Conservation (phyloP, 2,329 filamentous ascomycete genomes). For the Phoma sp. region DNA sequence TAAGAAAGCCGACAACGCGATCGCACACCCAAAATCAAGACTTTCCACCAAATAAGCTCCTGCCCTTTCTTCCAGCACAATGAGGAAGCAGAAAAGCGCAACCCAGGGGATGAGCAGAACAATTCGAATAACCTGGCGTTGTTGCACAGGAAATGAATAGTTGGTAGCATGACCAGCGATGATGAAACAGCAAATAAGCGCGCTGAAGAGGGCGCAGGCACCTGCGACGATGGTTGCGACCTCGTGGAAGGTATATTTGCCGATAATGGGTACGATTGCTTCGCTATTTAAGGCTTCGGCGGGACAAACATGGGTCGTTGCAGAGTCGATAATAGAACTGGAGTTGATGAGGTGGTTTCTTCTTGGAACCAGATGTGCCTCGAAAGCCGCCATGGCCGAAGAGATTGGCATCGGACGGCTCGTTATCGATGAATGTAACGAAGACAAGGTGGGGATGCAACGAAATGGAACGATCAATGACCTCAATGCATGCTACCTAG, state of each 20-base stretch:
- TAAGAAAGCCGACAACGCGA: constrained; percentile 40
- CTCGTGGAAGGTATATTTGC: constrained; percentile 33
- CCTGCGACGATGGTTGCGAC: constrained; percentile 34
- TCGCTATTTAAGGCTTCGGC: constrained; percentile 22
- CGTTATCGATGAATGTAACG: neutral
- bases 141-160: constrained; percentile 39
- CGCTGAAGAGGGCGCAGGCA: constrained; percentile 27
- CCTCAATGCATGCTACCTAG: neutral
- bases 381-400: neutral
- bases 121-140: constrained; percentile 42
- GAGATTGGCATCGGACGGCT: neutral
- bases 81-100: constrained; percentile 33
- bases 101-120: constrained; percentile 37
- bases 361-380: neutral
- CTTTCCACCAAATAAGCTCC: constrained; percentile 30
- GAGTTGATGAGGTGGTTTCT: constrained; percentile 3
- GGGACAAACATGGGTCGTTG: constrained; percentile 24
- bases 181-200: constrained; percentile 21
- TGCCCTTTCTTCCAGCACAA: constrained; percentile 27
- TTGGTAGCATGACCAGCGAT: constrained; percentile 33
- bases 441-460: neutral
- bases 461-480: neutral
- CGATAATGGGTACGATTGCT: constrained; percentile 28
- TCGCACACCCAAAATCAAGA: constrained; percentile 39
- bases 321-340: constrained; percentile 9